Evolutionary conservation across 2,329 filamentous ascomycete genomes (phyloP).

Genomic region (Cordyceps tenuipes): DNA sequence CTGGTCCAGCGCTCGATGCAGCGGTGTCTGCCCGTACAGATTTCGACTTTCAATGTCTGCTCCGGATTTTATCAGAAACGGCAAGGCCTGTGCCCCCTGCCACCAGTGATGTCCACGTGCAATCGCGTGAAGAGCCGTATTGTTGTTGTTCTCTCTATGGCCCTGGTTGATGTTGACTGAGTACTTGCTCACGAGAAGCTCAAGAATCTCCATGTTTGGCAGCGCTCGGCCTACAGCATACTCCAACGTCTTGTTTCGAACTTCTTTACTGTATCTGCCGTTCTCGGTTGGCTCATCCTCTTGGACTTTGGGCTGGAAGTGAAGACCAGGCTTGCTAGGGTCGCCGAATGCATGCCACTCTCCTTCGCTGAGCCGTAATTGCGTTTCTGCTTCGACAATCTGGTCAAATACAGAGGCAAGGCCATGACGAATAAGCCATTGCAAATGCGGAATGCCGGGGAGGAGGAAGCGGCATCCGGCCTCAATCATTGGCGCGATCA

Average conservation of each 20-base stretch:
- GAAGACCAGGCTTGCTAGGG: not conserved
- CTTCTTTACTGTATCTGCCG: not conserved
- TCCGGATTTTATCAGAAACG: conserved; percentile 8
- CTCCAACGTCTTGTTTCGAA: not conserved
- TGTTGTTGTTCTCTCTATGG: not conserved
- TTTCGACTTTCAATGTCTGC: conserved; percentile 8
- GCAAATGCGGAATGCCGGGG: not conserved
- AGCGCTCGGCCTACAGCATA: not conserved
- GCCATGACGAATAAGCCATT: conserved; percentile 1
- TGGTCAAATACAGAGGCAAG: not conserved
- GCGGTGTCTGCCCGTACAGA: conserved; percentile 8
- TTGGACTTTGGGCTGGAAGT: not conserved
- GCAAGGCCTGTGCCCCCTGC: conserved; percentile 13
- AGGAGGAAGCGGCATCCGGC: not conserved
- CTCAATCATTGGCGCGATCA: not conserved
- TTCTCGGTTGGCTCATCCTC: not conserved
- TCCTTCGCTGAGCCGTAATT: not conserved
- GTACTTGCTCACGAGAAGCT: conserved; percentile 7
- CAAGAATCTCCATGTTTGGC: conserved; percentile 5
- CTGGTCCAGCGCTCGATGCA: conserved; percentile 9
- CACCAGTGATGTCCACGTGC: conserved; percentile 11
- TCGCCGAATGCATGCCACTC: conserved; percentile 8
- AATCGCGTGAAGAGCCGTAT: not conserved
- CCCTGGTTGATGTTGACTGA: not conserved
- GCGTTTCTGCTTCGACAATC: not conserved